These are phyloP conservation scores for Echinosophora koreensis DNA, from an alignment of 306 rosid genomes.

Conservation along the genomic window DNA sequence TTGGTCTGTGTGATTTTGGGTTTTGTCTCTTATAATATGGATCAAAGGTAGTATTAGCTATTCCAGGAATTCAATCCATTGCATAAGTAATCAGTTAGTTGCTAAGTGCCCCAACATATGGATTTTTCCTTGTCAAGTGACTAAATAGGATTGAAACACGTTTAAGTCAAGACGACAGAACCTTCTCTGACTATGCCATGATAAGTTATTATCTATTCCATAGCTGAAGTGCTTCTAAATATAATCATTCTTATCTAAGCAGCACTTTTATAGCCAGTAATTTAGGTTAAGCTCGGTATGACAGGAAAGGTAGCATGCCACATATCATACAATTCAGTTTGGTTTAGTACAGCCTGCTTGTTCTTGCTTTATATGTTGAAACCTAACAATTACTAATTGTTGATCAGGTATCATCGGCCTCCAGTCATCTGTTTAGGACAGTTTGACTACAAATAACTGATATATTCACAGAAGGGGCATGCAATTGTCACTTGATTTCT, in stretches of 20 bases:
- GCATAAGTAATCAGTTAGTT: slow-evolving; percentile 15
- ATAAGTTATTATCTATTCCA: slow-evolving; percentile 16
- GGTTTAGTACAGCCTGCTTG: neutral
- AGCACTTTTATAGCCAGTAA: neutral
- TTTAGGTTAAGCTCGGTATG: neutral
- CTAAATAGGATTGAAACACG: neutral
- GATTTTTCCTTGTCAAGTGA: slow-evolving; percentile 24
- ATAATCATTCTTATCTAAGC: neutral
- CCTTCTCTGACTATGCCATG: neutral
- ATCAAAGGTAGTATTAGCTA: no score
- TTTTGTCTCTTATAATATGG: no score
- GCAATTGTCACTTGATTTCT: slow-evolving; percentile 31
- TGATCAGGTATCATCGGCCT: slow-evolving; percentile 84
- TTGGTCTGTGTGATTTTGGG: no score
- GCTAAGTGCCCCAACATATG: neutral
- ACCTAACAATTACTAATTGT: slow-evolving; percentile 38
- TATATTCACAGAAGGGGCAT: slow-evolving; percentile 24
- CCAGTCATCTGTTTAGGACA: slow-evolving; percentile 67
- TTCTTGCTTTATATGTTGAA: slow-evolving; percentile 15
- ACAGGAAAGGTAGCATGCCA: neutral
- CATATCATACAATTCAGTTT: neutral
- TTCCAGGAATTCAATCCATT: slow-evolving; percentile 15
- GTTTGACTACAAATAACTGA: slow-evolving; percentile 28
- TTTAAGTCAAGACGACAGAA: no score
- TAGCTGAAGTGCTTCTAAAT: slow-evolving; percentile 5